These are phyloP conservation scores for Arabis hirsuta DNA, from an alignment of 345 rosid genomes.

Conservation along the genomic window DNA sequence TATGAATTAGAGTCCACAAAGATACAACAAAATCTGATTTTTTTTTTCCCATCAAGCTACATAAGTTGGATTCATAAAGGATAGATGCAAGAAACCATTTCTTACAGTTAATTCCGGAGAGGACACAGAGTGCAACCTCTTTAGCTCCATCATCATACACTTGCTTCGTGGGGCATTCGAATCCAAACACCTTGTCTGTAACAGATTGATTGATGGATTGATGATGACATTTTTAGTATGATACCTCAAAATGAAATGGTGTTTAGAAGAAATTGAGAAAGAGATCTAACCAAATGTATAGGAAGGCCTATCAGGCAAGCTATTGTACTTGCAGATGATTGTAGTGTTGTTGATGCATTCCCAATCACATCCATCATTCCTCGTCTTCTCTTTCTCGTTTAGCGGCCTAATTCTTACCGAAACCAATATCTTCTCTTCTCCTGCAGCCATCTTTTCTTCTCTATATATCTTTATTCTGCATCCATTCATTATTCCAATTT, in stretches of 20 bases:
- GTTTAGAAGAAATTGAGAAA: background rate
- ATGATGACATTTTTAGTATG: background rate
- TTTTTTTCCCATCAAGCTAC: too few species aligned
- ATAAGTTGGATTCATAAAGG: background rate
- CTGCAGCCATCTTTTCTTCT: slow-evolving; percentile 26
- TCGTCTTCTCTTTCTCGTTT: slow-evolving; percentile 59
- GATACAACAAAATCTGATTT: too few species aligned
- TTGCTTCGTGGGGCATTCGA: slow-evolving; percentile 50
- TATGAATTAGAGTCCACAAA: too few species aligned
- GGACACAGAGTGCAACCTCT: slow-evolving; percentile 61
- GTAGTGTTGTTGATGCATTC: slow-evolving; percentile 66
- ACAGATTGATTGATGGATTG: background rate
- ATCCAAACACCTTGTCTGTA: slow-evolving; percentile 69
- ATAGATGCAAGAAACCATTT: background rate
- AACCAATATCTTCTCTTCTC: slow-evolving; percentile 64
- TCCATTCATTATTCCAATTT: too few species aligned
- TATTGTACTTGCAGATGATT: slow-evolving; percentile 53
- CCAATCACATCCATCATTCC: slow-evolving; percentile 67
- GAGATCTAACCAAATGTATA: slow-evolving; percentile 57
- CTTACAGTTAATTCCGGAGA: slow-evolving; percentile 75
- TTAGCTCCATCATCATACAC: slow-evolving; percentile 71
- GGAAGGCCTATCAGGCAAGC: slow-evolving; percentile 55
- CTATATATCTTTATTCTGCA: background rate
- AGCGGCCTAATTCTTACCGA: slow-evolving; percentile 69
- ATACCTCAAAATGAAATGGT: background rate